Conservation (phyloP, 345 rosid genomes). For the Corymbia maculata region DNA sequence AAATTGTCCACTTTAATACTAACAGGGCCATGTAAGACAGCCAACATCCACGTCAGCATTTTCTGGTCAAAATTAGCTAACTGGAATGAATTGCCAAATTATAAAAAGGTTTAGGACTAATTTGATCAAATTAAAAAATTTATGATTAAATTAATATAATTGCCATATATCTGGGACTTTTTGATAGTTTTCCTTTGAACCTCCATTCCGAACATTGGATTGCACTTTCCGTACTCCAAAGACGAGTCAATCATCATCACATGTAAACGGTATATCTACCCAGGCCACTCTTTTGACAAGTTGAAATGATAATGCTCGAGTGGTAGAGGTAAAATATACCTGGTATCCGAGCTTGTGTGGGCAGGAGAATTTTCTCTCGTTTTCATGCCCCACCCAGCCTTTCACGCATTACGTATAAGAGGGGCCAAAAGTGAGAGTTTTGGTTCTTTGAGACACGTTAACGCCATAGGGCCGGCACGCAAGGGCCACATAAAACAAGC, state of each 20-base stretch:
- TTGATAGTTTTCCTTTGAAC: too few relatives aligned
- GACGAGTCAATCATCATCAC: neutral
- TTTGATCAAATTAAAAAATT: too few relatives aligned
- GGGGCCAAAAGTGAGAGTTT: neutral
- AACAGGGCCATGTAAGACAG: too few relatives aligned
- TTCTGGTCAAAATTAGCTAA: too few relatives aligned
- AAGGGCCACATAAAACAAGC: neutral
- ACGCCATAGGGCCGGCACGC: neutral
- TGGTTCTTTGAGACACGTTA: neutral
- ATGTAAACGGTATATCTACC: neutral
- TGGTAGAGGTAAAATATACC: neutral
- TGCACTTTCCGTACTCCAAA: neutral
- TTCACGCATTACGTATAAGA: neutral
- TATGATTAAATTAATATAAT: too few relatives aligned
- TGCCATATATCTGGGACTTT: too few relatives aligned
- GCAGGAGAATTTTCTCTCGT: neutral
- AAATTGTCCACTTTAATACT: accelerated
- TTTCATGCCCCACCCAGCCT: neutral
- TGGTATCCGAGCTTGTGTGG: neutral
- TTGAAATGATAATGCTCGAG: neutral
- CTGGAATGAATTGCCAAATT: too few relatives aligned
- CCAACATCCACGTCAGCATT: too few relatives aligned
- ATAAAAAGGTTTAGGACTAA: too few relatives aligned
- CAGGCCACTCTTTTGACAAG: neutral
- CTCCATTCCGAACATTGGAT: neutral